Percentiles rank a stretch among this genome's conserved stretches.
Conservation (phyloP, 192 early-diverging fungal genomes). For the Phlyctochytrium arcticum region DNA sequence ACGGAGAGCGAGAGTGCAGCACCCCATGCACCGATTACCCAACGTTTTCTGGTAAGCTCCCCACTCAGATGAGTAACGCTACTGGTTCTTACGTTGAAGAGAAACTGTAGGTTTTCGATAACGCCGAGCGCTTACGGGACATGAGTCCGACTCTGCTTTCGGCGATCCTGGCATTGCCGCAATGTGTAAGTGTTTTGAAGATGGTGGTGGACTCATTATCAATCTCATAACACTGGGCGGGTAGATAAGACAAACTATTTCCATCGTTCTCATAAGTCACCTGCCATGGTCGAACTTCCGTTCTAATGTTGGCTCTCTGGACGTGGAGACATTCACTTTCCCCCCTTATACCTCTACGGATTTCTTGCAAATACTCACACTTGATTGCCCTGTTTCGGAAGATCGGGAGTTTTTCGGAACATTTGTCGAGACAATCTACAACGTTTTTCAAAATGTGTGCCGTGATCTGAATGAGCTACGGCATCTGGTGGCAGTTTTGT, state of each 20-base stretch:
- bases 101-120: slow-evolving; percentile 59
- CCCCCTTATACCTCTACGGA: slow-evolving; percentile 71
- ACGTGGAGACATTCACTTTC: slow-evolving; percentile 67
- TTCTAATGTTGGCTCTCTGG: slow-evolving; percentile 51
- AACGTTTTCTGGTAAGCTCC: neutral
- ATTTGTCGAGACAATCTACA: slow-evolving; percentile 78
- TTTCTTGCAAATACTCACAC: slow-evolving; percentile 63
- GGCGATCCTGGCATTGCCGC: slow-evolving; percentile 64
- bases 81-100: neutral
- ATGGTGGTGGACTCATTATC: neutral
- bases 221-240: neutral
- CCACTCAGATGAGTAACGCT: neutral
- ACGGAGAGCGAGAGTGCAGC: neutral
- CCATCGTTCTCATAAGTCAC: slow-evolving; percentile 67
- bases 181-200: slow-evolving; percentile 50
- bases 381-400: slow-evolving; percentile 63
- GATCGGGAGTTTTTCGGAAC: slow-evolving; percentile 59
- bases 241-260: slow-evolving; percentile 52
- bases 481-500: slow-evolving; percentile 75
- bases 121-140: slow-evolving; percentile 74
- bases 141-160: slow-evolving; percentile 64
- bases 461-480: slow-evolving; percentile 83
- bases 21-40: neutral
- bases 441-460: slow-evolving; percentile 75
- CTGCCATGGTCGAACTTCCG: slow-evolving; percentile 74